Base-by-base conservation (phyloP, 371 early-diverging fungal genomes). In the Scutellospora calospora region DNA sequence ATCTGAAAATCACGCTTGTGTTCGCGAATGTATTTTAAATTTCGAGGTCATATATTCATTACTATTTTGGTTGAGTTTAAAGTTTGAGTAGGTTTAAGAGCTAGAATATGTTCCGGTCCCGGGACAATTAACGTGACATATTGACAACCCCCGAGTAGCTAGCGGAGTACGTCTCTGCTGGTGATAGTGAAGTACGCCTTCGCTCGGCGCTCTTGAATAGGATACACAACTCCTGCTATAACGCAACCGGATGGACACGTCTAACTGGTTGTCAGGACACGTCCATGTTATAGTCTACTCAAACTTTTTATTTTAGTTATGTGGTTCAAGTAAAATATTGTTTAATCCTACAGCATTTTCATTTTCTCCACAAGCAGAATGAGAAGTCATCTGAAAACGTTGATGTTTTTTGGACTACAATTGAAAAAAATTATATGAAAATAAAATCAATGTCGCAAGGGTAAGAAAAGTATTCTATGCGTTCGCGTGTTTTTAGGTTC, bases 41-140 rank as follows among this genome's bases (percentile, higher is more conserved):
- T 75, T 55, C 57, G 60, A 75, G 29, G 59, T 57, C 38, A 54
- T 54, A 59, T 75, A 75, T 57, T n/a, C 31, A 16, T 41, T 16
- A 75, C 29, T 54, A 31, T n/a, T 18, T 25, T 29, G 11, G 18
- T 25, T 16, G 20, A 11, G 18, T 59, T 57, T 9, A 57, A 27
- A 57, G 59, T 11, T 20, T 27, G 60, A n/a, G 18, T 27, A n/a
- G 76, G 76, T 59, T 75, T 59, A 75, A 75, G 59, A 31, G 33
- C 76, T 75, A 54, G 59, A 75, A 75, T 75, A 75, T 29, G 54
- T 75, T 73, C 73, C 54, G 45, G 73, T 73, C 73, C 31, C 73
- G 54, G 16, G 73, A 73, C 73, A 54, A 73, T 49, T 73, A n/a
- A 73, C 76, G 62, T 76, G 76, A 76, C 25, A 20, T 76, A 76